Evolutionary conservation across 768 basidiomycete genomes (phyloP).

Genomic region (Mrakia frigida): DNA sequence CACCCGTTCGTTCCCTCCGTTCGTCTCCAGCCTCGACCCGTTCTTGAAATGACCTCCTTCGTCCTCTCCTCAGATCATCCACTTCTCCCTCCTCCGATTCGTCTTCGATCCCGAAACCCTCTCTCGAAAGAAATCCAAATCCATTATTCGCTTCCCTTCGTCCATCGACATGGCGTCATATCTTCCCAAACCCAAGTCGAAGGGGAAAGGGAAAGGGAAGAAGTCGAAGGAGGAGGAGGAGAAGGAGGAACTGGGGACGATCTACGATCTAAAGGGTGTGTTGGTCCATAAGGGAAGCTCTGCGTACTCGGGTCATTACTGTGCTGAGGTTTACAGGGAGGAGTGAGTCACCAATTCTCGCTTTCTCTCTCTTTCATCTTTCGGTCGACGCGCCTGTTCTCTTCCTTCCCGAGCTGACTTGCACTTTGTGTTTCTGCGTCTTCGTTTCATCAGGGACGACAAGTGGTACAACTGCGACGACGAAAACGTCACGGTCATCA

Average conservation of each 20-base stretch:
- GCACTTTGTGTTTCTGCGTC: background rate
- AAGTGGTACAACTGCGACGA: slow-evolving; percentile 94
- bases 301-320: slow-evolving; percentile 86
- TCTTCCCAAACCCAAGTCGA: slow-evolving; percentile 41
- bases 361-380: too few species aligned
- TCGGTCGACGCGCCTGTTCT: background rate
- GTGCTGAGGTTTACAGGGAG: slow-evolving; percentile 71
- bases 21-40: background rate
- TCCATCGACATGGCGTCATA: slow-evolving; percentile 67
- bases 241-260: slow-evolving; percentile 36
- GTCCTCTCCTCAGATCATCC: slow-evolving; percentile 52
- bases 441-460: slow-evolving; percentile 49
- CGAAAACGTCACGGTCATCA: slow-evolving; percentile 66
- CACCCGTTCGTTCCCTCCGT: slow-evolving; percentile 51
- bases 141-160: slow-evolving; percentile 69
- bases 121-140: slow-evolving; percentile 82
- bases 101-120: slow-evolving; percentile 71
- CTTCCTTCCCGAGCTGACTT: background rate
- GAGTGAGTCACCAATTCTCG: slow-evolving; percentile 31
- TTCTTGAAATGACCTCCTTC: background rate
- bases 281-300: slow-evolving; percentile 85
- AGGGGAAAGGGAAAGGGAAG: background rate
- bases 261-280: slow-evolving; percentile 81
- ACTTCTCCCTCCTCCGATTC: slow-evolving; percentile 91
- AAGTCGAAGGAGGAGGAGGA: background rate